Percentiles rank a stretch among this genome's conserved stretches.
Evolutionary conservation across 331 rosid species (phyloP).

Genomic region (Arachis monticola): DNA sequence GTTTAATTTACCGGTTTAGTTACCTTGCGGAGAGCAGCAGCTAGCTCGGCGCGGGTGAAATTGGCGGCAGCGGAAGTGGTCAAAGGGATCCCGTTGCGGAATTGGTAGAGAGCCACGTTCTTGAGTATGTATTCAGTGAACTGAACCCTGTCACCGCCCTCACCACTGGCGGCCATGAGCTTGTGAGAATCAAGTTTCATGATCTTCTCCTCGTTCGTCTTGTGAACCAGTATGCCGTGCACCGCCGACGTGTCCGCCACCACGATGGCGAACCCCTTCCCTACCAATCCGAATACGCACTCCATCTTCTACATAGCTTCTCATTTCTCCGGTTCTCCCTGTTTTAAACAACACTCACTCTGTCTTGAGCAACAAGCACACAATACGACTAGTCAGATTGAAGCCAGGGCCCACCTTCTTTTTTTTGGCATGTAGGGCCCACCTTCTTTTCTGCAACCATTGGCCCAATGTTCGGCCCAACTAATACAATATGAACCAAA

Average conservation of each 20-base stretch:
- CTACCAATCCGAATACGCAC: conserved; percentile 86
- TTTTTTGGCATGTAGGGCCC: too few relatives aligned
- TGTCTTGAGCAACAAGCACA: background rate
- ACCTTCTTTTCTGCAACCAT: too few relatives aligned
- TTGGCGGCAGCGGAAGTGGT: conserved; percentile 95
- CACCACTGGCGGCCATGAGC: conserved; percentile 85
- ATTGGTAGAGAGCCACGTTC: conserved; percentile 89
- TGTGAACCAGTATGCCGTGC: conserved; percentile 92
- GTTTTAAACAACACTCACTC: background rate
- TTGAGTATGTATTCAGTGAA: conserved; percentile 93
- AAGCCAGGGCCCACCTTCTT: too few relatives aligned
- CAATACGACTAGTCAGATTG: background rate
- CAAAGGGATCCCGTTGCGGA: conserved; percentile 90
- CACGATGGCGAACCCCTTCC: conserved; percentile 78
- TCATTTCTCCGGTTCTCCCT: background rate
- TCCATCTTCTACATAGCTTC: conserved; percentile 56
- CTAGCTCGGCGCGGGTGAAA: conserved; percentile 94
- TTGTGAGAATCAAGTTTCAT: conserved; percentile 65
- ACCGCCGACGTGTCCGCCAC: conserved; percentile 95
- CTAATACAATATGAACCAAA: too few relatives aligned
- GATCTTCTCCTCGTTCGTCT: conserved; percentile 97
- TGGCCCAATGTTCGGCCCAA: too few relatives aligned
- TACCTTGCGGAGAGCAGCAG: conserved; percentile 95
- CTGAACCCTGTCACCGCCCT: conserved; percentile 99
- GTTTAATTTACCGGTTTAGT: background rate